Percentiles rank a stretch among this genome's conserved stretches.
These are phyloP conservation scores for Tillandsia leiboldiana DNA, from an alignment of 176 grass and related monocot species.

Conservation along the genomic window DNA sequence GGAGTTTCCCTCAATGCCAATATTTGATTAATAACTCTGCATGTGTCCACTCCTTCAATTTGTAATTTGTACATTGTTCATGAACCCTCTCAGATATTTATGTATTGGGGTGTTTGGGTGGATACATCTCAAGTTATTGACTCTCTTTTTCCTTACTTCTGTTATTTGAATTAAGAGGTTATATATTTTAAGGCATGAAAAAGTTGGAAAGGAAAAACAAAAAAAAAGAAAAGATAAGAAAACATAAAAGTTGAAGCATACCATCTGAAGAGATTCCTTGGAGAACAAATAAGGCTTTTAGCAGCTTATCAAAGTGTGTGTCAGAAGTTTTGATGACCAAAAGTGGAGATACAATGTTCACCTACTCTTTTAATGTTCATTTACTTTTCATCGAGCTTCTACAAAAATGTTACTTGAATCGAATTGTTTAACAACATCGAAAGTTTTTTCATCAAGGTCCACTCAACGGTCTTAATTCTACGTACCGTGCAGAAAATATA, in stretches of 20 bases:
- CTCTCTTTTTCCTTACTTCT: neutral
- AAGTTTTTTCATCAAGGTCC: no score
- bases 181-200: no score
- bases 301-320: neutral
- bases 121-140: neutral
- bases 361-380: no score
- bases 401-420: no score
- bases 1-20: constrained; percentile 38
- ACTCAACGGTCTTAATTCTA: no score
- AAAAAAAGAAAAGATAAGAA: neutral
- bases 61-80: constrained; percentile 21
- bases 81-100: constrained; percentile 18
- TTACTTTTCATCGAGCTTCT: no score
- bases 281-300: neutral
- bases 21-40: constrained; percentile 43
- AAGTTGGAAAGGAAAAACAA: no score
- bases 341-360: neutral
- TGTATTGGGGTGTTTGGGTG: neutral
- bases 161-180: no score
- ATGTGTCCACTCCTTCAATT: constrained; percentile 14
- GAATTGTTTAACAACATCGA: no score
- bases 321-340: constrained; percentile 16
- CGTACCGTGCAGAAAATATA: no score
- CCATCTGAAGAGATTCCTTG: neutral
- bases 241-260: neutral